These are phyloP conservation scores for Tremellales sp. DNA, from an alignment of 1,284 basidiomycete genomes.

Conservation along the genomic window DNA sequence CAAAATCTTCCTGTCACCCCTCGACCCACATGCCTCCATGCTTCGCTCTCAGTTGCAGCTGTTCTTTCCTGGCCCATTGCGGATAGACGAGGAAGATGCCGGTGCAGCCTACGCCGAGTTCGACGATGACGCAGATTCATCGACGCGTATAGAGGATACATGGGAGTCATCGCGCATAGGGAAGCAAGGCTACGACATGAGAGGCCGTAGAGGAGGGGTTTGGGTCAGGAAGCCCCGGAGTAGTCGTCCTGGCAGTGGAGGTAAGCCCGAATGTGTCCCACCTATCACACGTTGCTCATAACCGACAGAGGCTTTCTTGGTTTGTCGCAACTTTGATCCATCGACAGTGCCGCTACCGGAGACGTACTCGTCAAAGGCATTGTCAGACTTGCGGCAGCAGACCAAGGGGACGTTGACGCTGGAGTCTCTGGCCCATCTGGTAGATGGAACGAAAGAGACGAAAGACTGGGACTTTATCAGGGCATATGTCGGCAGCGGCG, in stretches of 20 bases:
- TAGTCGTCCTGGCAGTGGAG: slow-evolving; percentile 47
- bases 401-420: slow-evolving; percentile 38
- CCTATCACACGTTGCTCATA: not conserved
- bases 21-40: slow-evolving; percentile 49
- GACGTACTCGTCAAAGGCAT: slow-evolving; percentile 22
- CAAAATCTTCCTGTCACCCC: slow-evolving; percentile 55
- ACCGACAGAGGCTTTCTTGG: slow-evolving; percentile 54
- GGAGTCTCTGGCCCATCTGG: slow-evolving; percentile 31
- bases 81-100: slow-evolving; percentile 4
- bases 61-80: slow-evolving; percentile 49
- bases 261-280: slow-evolving; percentile 29
- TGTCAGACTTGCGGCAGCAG: slow-evolving; percentile 26
- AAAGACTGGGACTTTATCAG: slow-evolving; percentile 36
- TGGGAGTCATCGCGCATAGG: slow-evolving; percentile 1
- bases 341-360: slow-evolving; percentile 35
- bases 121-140: slow-evolving; percentile 22
- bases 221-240: slow-evolving; percentile 50
- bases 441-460: slow-evolving; percentile 1
- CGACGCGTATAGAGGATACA: slow-evolving; percentile 25
- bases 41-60: slow-evolving; percentile 50
- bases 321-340: slow-evolving; percentile 52
- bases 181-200: slow-evolving; percentile 26
- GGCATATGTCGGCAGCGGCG: slow-evolving; percentile 40
- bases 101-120: slow-evolving; percentile 14
- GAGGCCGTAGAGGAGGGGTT: slow-evolving; percentile 44